Evolutionary conservation across 345 rosid species (phyloP).

Genomic region (Kandelia obovata): DNA sequence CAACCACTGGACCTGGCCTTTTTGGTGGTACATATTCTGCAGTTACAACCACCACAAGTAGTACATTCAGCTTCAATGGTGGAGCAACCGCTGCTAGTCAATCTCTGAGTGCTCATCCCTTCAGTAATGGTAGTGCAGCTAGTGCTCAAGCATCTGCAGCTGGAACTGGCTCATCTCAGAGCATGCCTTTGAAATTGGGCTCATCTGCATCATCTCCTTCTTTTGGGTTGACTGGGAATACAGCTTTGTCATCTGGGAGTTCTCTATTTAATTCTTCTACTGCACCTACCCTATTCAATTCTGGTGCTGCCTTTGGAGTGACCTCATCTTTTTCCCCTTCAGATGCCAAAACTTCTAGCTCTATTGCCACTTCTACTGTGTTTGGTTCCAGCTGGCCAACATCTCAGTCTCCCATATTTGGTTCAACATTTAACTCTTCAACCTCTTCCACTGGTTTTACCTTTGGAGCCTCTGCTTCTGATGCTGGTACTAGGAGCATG

Average conservation of each 20-base stretch:
- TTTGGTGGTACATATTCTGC: slow-evolving; percentile 29
- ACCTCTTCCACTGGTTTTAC: slow-evolving; percentile 42
- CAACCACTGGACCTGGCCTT: slow-evolving; percentile 22
- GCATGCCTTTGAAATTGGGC: slow-evolving; percentile 44
- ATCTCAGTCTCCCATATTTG: slow-evolving; percentile 39
- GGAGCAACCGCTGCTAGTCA: slow-evolving; percentile 34
- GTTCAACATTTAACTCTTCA: slow-evolving; percentile 37
- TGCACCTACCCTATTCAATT: slow-evolving; percentile 35
- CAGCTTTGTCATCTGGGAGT: slow-evolving; percentile 42
- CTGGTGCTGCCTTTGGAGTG: slow-evolving; percentile 48
- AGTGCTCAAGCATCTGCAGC: slow-evolving; percentile 39
- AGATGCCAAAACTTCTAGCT: slow-evolving; percentile 39
- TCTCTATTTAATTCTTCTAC: slow-evolving; percentile 52
- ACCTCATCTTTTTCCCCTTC: slow-evolving; percentile 34
- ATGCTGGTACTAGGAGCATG: slow-evolving; percentile 23
- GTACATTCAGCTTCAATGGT: slow-evolving; percentile 48
- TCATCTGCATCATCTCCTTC: slow-evolving; percentile 49
- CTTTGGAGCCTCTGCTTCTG: slow-evolving; percentile 51
- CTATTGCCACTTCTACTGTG: slow-evolving; percentile 33
- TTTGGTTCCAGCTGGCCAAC: slow-evolving; percentile 64
- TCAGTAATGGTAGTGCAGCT: slow-evolving; percentile 34
- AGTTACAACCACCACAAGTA: slow-evolving; percentile 27
- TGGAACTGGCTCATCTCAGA: slow-evolving; percentile 48
- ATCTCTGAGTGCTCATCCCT: slow-evolving; percentile 43
- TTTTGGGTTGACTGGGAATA: slow-evolving; percentile 43